phyloP scores from a whole-genome alignment of 2,329 filamentous ascomycete genomes.

The Aureobasidium sp. region DNA sequence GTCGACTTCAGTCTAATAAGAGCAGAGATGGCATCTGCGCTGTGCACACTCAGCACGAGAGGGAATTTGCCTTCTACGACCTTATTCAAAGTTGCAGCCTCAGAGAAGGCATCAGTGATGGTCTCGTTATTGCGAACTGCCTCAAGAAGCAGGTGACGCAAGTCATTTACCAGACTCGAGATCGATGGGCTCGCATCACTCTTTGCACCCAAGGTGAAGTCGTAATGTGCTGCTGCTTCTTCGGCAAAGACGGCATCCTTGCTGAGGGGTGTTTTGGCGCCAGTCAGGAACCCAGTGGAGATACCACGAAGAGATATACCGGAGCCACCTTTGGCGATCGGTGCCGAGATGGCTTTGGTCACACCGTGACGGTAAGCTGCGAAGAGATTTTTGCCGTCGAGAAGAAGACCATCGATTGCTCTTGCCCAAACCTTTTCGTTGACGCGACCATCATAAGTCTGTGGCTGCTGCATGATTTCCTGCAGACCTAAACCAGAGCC shows the following conservation, averaged over 20 bases:
- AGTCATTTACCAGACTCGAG: slow-evolving; percentile 46
- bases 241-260: slow-evolving; percentile 34
- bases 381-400: slow-evolving; percentile 35
- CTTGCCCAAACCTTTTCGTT: slow-evolving; percentile 49
- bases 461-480: slow-evolving; percentile 53
- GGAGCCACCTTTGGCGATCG: slow-evolving; percentile 23
- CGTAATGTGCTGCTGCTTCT: slow-evolving; percentile 40
- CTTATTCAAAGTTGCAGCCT: slow-evolving; percentile 45
- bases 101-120: slow-evolving; percentile 35
- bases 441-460: slow-evolving; percentile 43
- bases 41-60: slow-evolving; percentile 54
- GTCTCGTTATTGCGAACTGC: slow-evolving; percentile 39
- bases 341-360: slow-evolving; percentile 33
- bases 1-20: slow-evolving; percentile 53
- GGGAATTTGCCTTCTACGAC: slow-evolving; percentile 50
- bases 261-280: slow-evolving; percentile 29
- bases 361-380: slow-evolving; percentile 34
- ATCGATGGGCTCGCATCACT: slow-evolving; percentile 42
- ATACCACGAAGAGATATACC: slow-evolving; percentile 30
- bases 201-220: slow-evolving; percentile 45
- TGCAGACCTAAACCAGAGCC: slow-evolving; percentile 55
- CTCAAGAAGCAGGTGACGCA: slow-evolving; percentile 50
- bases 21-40: slow-evolving; percentile 56
- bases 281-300: slow-evolving; percentile 31
- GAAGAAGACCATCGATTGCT: slow-evolving; percentile 41